phyloP scores from a whole-genome alignment of 2,329 filamentous ascomycete genomes.

The Aspergillus candidus region DNA sequence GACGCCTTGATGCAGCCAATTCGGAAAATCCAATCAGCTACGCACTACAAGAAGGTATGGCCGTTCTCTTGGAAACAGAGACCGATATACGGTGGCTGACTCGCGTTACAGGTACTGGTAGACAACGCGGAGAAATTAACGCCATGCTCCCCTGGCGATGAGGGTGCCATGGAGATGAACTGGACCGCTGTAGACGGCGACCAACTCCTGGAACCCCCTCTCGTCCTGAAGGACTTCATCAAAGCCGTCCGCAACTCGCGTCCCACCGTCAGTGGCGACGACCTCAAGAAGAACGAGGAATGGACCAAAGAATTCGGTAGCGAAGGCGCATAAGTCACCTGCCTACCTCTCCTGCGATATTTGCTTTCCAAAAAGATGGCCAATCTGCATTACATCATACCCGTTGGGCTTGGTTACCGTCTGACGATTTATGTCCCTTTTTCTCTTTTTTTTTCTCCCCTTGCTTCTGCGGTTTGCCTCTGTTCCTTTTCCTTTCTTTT shows the following conservation, averaged over 20 bases:
- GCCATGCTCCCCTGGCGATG: conserved; percentile 88
- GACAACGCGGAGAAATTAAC: conserved; percentile 60
- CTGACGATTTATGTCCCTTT: background rate
- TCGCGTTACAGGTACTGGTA: conserved; percentile 55
- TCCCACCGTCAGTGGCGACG: conserved; percentile 83
- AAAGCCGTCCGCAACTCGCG: conserved; percentile 82
- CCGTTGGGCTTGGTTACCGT: background rate
- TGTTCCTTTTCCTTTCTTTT: conserved; percentile 8
- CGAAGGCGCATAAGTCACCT: conserved; percentile 58
- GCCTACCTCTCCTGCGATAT: background rate
- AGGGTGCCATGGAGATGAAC: conserved; percentile 81
- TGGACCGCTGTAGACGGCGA: conserved; percentile 85
- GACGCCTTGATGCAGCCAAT: conserved; percentile 97
- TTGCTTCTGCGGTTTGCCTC: conserved; percentile 2
- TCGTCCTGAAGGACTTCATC: conserved; percentile 86
- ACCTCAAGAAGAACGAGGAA: conserved; percentile 75
- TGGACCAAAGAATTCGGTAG: conserved; percentile 97
- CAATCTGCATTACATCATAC: background rate
- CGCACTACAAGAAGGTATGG: conserved; percentile 87
- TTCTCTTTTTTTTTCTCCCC: background rate
- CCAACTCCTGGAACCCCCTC: conserved; percentile 74
- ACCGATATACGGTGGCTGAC: conserved; percentile 4
- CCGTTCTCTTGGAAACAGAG: background rate
- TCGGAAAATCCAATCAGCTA: conserved; percentile 92
- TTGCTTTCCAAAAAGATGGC: background rate